Conservation (phyloP, 306 rosid species). For the Acacia confusa region DNA sequence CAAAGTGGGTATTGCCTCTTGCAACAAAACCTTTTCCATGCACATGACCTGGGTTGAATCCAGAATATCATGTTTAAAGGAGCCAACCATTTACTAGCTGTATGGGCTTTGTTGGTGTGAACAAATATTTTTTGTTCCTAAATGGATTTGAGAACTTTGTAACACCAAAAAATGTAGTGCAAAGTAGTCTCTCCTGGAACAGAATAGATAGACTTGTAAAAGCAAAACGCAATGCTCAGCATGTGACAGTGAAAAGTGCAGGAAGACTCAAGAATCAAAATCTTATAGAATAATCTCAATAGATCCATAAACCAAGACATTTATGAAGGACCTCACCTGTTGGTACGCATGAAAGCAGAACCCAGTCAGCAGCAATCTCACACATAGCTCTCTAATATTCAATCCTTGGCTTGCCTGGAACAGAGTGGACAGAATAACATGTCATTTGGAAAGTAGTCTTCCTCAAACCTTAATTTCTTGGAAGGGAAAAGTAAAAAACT, state of each 20-base stretch:
- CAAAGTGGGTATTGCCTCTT: no score
- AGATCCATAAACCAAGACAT: neutral
- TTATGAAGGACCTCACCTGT: constrained; percentile 51
- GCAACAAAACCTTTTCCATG: no score
- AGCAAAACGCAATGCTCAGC: neutral
- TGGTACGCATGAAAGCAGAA: constrained; percentile 76
- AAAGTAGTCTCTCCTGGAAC: neutral
- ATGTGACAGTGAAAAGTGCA: neutral
- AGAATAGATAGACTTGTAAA: neutral
- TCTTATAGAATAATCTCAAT: neutral
- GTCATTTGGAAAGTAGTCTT: constrained; percentile 19
- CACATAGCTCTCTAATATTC: constrained; percentile 58
- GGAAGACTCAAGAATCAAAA: neutral
- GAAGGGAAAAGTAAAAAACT: neutral
- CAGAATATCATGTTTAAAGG: no score
- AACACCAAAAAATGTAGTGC: neutral
- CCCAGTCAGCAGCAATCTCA: constrained; percentile 61
- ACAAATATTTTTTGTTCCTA: neutral
- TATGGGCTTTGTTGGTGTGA: neutral
- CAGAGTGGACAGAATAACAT: constrained; percentile 4
- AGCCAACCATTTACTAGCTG: no score
- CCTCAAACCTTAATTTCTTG: neutral
- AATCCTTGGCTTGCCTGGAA: constrained; percentile 62
- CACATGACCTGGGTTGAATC: no score
- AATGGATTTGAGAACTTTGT: neutral